Percentiles rank a stretch among this genome's conserved stretches.
These are phyloP conservation scores for Didymella lethalis DNA, from an alignment of 2,329 filamentous ascomycete genomes.

Conservation along the genomic window DNA sequence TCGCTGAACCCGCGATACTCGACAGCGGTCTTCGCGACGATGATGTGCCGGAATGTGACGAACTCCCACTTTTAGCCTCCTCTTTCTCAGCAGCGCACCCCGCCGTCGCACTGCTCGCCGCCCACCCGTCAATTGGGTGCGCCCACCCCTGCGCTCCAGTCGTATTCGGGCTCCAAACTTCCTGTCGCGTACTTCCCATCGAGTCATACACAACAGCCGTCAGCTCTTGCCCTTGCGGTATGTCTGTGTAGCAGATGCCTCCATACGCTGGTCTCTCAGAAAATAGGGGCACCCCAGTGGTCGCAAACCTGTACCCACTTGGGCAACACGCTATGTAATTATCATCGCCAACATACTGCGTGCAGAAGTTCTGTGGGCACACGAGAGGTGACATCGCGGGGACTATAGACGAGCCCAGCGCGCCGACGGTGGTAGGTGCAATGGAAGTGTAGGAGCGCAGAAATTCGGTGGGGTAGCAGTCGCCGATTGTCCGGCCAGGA, in stretches of 20 bases:
- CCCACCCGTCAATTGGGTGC: conserved; percentile 23
- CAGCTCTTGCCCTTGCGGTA: conserved; percentile 2
- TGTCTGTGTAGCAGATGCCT: conserved; percentile 17
- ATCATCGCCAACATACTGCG: conserved; percentile 22
- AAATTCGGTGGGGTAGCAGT: conserved; percentile 40
- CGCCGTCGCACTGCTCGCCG: neutral
- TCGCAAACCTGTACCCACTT: neutral
- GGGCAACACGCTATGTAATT: conserved; percentile 43
- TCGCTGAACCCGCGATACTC: neutral
- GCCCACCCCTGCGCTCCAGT: conserved; percentile 18
- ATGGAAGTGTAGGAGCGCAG: conserved; percentile 32
- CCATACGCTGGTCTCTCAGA: conserved; percentile 18
- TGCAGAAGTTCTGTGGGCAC: conserved; percentile 35
- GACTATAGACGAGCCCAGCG: conserved; percentile 27
- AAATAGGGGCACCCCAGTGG: neutral
- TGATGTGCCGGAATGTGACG: neutral
- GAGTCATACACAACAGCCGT: conserved; percentile 17
- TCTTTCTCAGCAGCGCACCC: conserved; percentile 8
- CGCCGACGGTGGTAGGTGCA: neutral
- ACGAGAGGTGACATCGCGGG: conserved; percentile 38
- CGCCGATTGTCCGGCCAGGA: conserved; percentile 25
- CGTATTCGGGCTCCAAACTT: conserved; percentile 10
- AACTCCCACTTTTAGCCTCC: neutral
- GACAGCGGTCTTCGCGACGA: neutral
- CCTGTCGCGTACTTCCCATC: neutral